Evolutionary conservation across 2,329 filamentous ascomycete genomes (phyloP).

Genomic region (Colletotrichum spaethianum): DNA sequence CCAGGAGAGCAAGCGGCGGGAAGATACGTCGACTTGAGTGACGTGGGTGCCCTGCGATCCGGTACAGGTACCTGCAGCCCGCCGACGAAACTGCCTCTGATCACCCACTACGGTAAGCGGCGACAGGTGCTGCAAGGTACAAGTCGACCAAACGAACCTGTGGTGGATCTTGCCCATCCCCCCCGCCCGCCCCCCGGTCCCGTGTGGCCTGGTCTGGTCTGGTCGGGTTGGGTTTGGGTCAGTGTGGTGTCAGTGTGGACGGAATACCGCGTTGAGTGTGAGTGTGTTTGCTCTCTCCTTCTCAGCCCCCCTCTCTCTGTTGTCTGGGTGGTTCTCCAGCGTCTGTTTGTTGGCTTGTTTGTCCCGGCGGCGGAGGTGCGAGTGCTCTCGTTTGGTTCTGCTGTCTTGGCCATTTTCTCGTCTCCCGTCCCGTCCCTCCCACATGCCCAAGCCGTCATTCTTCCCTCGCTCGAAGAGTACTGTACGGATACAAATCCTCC

Average conservation of each 20-base stretch:
- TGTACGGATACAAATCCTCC: neutral
- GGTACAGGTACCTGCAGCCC: slow-evolving; percentile 12
- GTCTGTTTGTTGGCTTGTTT: neutral
- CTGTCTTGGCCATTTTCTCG: neutral
- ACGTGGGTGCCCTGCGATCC: slow-evolving; percentile 4
- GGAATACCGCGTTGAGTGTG: neutral
- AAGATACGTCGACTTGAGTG: neutral
- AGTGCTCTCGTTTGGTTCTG: neutral
- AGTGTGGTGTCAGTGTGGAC: neutral
- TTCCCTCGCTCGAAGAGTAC: neutral
- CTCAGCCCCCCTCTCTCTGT: neutral
- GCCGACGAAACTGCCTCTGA: slow-evolving; percentile 3
- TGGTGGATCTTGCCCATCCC: slow-evolving; percentile 17
- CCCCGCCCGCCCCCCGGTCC: neutral
- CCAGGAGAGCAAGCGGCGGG: slow-evolving; percentile 3
- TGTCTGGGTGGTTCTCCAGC: neutral
- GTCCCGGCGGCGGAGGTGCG: neutral
- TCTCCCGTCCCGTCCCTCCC: neutral
- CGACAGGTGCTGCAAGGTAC: slow-evolving; percentile 31
- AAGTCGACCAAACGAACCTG: slow-evolving; percentile 29
- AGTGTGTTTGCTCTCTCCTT: neutral
- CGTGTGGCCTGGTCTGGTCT: neutral
- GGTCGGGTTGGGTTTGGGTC: neutral
- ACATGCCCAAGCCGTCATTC: neutral
- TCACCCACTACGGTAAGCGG: slow-evolving; percentile 10